Percentiles rank a stretch among this genome's conserved stretches.
These are phyloP conservation scores for Bolboschoenus planiculmis DNA, from an alignment of 176 grass and related monocot genomes.

Conservation along the genomic window DNA sequence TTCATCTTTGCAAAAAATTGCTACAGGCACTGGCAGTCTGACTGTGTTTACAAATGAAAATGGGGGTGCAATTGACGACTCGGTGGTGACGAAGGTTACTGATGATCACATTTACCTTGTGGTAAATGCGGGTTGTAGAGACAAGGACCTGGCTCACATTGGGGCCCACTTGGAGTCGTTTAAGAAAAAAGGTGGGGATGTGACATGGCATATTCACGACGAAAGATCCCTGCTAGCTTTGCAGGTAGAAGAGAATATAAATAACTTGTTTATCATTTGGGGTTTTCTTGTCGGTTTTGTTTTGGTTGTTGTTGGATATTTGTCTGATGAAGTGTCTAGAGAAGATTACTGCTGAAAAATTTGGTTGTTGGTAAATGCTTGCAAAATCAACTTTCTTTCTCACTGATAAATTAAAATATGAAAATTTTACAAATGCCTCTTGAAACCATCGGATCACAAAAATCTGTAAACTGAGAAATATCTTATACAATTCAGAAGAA, in stretches of 20 bases:
- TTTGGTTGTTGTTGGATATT: neutral
- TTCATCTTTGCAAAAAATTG: neutral
- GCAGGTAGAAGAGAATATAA: constrained; percentile 40
- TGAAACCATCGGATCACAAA: neutral
- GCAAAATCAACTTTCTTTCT: neutral
- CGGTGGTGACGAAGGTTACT: constrained; percentile 61
- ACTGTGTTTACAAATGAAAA: constrained; percentile 85
- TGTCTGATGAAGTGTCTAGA: neutral
- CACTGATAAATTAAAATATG: neutral
- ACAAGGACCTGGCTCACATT: constrained; percentile 91
- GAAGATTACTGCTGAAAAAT: neutral
- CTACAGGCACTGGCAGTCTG: constrained; percentile 48
- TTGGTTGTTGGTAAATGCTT: neutral
- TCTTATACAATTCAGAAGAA: neutral
- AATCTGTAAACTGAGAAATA: neutral
- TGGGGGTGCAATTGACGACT: constrained; percentile 87
- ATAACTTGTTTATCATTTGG: neutral
- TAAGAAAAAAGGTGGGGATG: constrained; percentile 64
- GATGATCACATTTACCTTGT: constrained; percentile 89
- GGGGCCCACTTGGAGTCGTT: constrained; percentile 76
- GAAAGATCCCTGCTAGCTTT: constrained; percentile 87
- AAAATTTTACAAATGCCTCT: neutral
- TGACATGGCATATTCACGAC: constrained; percentile 89
- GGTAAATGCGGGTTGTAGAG: constrained; percentile 92
- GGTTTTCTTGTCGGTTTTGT: neutral